Evolutionary conservation across 345 rosid species (phyloP).

Genomic region (Arabidopsis arenosa): DNA sequence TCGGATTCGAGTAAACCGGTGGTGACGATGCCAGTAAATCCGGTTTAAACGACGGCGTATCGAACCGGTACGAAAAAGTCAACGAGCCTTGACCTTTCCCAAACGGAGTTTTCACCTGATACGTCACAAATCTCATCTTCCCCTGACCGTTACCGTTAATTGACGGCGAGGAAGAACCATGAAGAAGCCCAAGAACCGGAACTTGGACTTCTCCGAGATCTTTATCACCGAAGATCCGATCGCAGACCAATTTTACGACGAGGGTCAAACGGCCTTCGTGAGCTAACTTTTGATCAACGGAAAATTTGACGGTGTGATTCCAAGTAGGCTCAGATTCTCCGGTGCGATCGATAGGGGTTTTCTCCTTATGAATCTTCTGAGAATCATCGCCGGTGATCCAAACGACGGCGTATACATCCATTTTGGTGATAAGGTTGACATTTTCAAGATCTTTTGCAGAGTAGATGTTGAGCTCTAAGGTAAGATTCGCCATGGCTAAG

Average conservation of each 20-base stretch:
- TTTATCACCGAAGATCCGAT: constrained; percentile 69
- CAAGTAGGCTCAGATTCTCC: constrained; percentile 70
- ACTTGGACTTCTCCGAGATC: constrained; percentile 78
- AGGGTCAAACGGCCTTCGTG: constrained; percentile 58
- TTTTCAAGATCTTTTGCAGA: constrained; percentile 74
- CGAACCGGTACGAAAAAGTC: constrained; percentile 67
- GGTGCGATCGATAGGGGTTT: constrained; percentile 53
- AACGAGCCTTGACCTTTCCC: constrained; percentile 80
- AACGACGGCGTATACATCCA: constrained; percentile 82
- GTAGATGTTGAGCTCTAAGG: constrained; percentile 66
- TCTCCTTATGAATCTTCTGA: constrained; percentile 50
- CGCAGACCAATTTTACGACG: constrained; percentile 65
- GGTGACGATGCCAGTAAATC: constrained; percentile 31
- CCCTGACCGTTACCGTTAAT: constrained; percentile 37
- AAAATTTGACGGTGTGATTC: constrained; percentile 69
- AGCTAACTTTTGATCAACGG: constrained; percentile 53
- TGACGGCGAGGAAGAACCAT: constrained; percentile 18
- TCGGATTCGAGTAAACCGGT: constrained; percentile 42
- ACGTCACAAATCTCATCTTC: constrained; percentile 56
- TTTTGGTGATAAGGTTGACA: constrained; percentile 70
- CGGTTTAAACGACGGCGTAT: constrained; percentile 35
- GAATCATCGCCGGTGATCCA: constrained; percentile 60
- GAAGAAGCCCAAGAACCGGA: constrained; percentile 67
- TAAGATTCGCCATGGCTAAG: constrained; percentile 56
- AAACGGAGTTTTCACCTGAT: constrained; percentile 66